These are phyloP conservation scores for Exophiala viscosa DNA, from an alignment of 2,329 filamentous ascomycete species.

Conservation along the genomic window DNA sequence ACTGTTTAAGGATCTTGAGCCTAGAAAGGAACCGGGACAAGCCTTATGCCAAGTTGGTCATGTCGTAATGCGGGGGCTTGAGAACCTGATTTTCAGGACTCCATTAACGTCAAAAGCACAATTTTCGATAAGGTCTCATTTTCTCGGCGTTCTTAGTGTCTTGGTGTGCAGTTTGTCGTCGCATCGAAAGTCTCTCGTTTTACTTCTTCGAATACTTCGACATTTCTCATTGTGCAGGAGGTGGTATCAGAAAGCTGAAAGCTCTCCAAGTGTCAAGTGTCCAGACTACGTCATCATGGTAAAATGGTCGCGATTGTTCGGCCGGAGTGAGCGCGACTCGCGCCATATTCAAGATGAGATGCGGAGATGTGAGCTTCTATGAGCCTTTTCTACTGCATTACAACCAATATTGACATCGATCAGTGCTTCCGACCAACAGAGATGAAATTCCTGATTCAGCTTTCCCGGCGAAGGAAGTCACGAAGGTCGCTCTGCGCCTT, in stretches of 20 bases:
- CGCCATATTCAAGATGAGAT: constrained; percentile 38
- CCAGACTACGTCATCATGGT: constrained; percentile 15
- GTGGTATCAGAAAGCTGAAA: background rate
- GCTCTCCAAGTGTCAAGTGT: background rate
- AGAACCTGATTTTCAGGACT: constrained; percentile 5
- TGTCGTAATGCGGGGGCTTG: background rate
- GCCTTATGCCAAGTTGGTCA: background rate
- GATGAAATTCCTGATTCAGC: constrained; percentile 53
- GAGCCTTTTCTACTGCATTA: background rate
- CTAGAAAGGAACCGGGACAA: no score
- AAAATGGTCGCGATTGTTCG: constrained; percentile 21
- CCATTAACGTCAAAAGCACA: background rate
- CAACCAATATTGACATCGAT: background rate
- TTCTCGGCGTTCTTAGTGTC: background rate
- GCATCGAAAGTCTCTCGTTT: no score
- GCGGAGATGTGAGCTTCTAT: constrained; percentile 38
- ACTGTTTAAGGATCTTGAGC: background rate
- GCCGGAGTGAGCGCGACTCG: constrained; percentile 27
- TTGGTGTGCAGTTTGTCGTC: no score
- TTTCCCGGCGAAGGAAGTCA: constrained; percentile 74
- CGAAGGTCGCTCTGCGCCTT: constrained; percentile 81
- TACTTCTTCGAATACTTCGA: no score
- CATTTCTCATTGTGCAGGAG: no score
- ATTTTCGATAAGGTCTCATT: background rate
- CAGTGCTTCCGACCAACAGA: constrained; percentile 40